Evolutionary conservation across 2,329 filamentous ascomycete genomes (phyloP), one percentile per base, ranked within the genome.

Genomic region (Cordyceps cateniannulata): DNA sequence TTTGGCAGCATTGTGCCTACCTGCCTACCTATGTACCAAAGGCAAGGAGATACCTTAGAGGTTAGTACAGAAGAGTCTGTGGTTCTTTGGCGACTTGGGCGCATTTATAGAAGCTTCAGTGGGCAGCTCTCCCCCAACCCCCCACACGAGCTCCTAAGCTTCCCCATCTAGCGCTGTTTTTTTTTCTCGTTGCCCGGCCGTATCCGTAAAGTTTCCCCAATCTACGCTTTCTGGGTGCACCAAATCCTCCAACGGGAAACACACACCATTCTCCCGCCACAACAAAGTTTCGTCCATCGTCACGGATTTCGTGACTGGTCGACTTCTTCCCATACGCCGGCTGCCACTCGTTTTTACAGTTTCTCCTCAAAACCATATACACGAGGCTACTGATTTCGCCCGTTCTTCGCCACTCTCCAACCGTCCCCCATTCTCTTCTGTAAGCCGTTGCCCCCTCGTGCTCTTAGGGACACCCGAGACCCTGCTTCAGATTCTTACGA

Each of bases 101-200:
- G 7, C 27, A 48, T n/a, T 14, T 44, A 25, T 16, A 27, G 20
- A n/a, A 42, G 52, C 40, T 44, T 48, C 42, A 57, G 54, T 57
- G 54, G 54, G 42, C 48, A 35, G 51, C 51, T 52, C 16, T 14
- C 14, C 51, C 32, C 14, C 22, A 42, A 16, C 32, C 44, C 54
- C 54, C 54, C 54, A 58, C 54, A 58, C 6, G 16, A 58, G 54
- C 54, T 58, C 29, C 32, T n/a, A n/a, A n/a, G n/a, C n/a, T n/a
- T n/a, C n/a, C n/a, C n/a, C n/a, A n/a, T n/a, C 54, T 40, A 58
- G 54, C 54, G 38, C 54, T 58, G 32, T 48, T 40, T 20, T 48
- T 57, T 57, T 48, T 47, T 47, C 42, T 38, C 47, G 42, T 35
- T 56, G 38, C 42, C 53, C 25, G 38, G n/a, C 14, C 27, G 27